These are phyloP conservation scores for Cunninghamia lanceolata DNA, from an alignment of 75 land plant genomes.

Conservation along the genomic window DNA sequence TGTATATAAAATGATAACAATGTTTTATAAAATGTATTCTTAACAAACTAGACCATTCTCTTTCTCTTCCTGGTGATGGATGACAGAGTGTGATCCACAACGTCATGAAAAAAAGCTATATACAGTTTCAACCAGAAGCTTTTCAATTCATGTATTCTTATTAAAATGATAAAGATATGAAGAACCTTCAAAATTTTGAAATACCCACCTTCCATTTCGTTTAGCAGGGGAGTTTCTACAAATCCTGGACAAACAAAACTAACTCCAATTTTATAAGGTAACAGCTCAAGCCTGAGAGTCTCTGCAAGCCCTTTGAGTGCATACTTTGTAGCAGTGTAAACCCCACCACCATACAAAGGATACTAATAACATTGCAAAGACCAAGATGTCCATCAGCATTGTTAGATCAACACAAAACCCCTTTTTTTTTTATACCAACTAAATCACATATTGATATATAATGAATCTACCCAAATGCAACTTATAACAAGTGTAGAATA, in stretches of 20 bases:
- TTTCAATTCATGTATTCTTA: too few relatives aligned
- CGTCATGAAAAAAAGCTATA: too few relatives aligned
- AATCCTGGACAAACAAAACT: constrained; percentile 31
- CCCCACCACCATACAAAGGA: not conserved
- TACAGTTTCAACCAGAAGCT: too few relatives aligned
- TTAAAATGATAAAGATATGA: not conserved
- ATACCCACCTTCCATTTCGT: constrained; percentile 13
- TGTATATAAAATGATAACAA: too few relatives aligned
- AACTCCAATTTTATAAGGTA: constrained; percentile 30
- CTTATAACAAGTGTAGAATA: too few relatives aligned
- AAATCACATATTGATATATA: too few relatives aligned
- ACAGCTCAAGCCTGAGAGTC: constrained; percentile 22
- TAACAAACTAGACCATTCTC: too few relatives aligned
- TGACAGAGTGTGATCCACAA: too few relatives aligned
- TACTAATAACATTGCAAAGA: not conserved
- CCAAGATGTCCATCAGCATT: not conserved
- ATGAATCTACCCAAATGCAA: too few relatives aligned
- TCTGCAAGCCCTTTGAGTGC: constrained; percentile 33
- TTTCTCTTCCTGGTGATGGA: too few relatives aligned
- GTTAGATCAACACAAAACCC: not conserved
- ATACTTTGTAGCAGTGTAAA: constrained; percentile 33
- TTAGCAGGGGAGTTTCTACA: constrained; percentile 32
- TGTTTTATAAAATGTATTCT: too few relatives aligned
- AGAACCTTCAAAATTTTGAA: not conserved
- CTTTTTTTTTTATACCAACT: too few relatives aligned